Evolutionary conservation across 2,329 filamentous ascomycete genomes (phyloP), one percentile per base, ranked within the genome.

Genomic region (Aspergillus aculeatus): DNA sequence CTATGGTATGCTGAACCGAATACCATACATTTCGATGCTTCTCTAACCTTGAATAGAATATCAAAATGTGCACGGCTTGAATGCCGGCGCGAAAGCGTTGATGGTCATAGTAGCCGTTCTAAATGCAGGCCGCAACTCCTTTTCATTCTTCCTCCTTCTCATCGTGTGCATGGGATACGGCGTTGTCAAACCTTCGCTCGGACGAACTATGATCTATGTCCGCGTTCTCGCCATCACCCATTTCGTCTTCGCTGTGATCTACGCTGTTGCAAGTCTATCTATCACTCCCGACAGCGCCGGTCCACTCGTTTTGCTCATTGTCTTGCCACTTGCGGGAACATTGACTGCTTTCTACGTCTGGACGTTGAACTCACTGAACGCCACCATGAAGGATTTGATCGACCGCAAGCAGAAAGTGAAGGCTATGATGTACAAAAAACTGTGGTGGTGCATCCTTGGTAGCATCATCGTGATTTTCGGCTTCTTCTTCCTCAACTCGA

Each of bases 91-190:
- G 59, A 96, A 96, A 74, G 89, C 89, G 5, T 82, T 98, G 58
- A 89, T 99, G 78, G 87, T 97, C 19, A 80, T 97, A 24, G 94
- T 97, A n/a, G 92, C 92, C 41, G 83, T 98, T 24, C 83, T 99
- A 49, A 98, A 96, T 73, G 95, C 95, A 5, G 93, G 89, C 58
- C 86, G 95, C 64, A 99, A 98, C 77, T 97, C 94, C 0, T 98
- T 99, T 75, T 97, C 94, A 0, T 99, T 99, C 82, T 99, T 99
- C 82, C 82, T 99, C 53, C 84, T 99, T 9, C 87, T 99, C 56
- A 98, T 99, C 67, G 95, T 99, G 32, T 99, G 95, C 77, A 99
- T 99, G 95, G 95, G 95, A 32, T 99, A 99, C 70, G 95, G 95
- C 68, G 96, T 99, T 24, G 96, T 99, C 66, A 98, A 98, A 79